Base-by-base conservation (phyloP, 495 filamentous ascomycete genomes). In the Tuber indicum region DNA sequence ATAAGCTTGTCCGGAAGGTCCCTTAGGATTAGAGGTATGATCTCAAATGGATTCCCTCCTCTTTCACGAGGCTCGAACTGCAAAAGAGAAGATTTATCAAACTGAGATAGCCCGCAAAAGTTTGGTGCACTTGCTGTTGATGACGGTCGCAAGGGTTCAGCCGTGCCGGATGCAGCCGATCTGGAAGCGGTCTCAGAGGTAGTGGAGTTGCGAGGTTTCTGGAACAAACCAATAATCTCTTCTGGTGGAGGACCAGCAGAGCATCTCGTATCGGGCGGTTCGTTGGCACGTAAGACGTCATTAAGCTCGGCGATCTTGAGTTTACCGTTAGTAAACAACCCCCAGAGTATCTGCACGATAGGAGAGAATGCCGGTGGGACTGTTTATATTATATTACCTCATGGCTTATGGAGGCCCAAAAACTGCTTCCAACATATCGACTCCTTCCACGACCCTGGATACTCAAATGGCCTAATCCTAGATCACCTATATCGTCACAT, bases 381-480 rank as follows among this genome's bases (percentile, higher is more conserved):
- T 9, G 71, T 49, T 36, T 74, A 49, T 43, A 45, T 26, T 21
- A 66, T 77, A 82, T 72, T 83, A 93, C 93, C 89, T 98, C 93
- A 76, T 95, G 92, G 72, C 90, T 92, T 70, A 98, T 86, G 77
- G 89, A 93, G n/a, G 91, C 90, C 94, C 94, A 98, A 73, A 97
- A 92, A 23, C 90, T 91, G 84, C 91, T 94, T 83, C 92, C 94
- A 76, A 97, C 91, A 85, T 98, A 98, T 82, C 93, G 87, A 79
- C 90, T 92, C 79, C 89, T 90, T 4, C 91, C 91, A 72, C 89
- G 88, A 80, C 96, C 92, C 76, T 92, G 93, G 71, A 97, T 88
- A 1, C 97, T 92, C 80, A 98, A 83, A 72, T 94, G 87, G 47
- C 95, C 95, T 81, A 96, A 91, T 77, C 92, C 89, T 78, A 89